Conservation (phyloP, 2,329 filamentous ascomycete species). For the Ceratocystis lukuohia region DNA sequence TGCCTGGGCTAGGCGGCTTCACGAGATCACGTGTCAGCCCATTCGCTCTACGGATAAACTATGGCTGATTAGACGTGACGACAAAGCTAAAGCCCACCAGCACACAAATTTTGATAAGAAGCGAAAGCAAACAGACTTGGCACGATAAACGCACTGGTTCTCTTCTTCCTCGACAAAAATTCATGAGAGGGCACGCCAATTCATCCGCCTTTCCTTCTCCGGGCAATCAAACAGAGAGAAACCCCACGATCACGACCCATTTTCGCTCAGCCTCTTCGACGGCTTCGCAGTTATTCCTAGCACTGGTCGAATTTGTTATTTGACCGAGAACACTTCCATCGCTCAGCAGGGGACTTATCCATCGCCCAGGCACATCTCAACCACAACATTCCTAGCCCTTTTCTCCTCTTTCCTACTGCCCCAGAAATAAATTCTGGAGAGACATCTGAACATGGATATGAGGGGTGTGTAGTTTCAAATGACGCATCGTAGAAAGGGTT, state of each 20-base stretch:
- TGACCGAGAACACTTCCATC: background rate
- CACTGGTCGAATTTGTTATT: background rate
- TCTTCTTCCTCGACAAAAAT: no score
- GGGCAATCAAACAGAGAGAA: background rate
- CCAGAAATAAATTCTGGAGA: constrained; percentile 6
- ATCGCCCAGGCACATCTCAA: background rate
- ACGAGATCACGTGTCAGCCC: background rate
- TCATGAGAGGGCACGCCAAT: background rate
- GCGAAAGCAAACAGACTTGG: no score
- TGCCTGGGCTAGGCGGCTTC: background rate
- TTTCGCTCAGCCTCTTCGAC: background rate
- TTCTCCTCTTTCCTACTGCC: constrained; percentile 14
- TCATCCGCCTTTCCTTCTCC: background rate
- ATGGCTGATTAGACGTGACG: background rate
- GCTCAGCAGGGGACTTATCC: background rate
- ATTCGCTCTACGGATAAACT: background rate
- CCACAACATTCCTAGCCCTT: constrained; percentile 13
- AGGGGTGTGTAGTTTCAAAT: constrained; percentile 2
- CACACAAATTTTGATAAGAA: background rate
- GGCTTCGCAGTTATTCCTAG: background rate
- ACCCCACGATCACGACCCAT: background rate
- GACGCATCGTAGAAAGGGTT: background rate
- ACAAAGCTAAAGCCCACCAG: background rate
- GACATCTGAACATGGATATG: background rate
- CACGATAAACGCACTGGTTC: no score